Conservation (phyloP, 2,329 filamentous ascomycete genomes). For the Colletotrichum orchidophilum region DNA sequence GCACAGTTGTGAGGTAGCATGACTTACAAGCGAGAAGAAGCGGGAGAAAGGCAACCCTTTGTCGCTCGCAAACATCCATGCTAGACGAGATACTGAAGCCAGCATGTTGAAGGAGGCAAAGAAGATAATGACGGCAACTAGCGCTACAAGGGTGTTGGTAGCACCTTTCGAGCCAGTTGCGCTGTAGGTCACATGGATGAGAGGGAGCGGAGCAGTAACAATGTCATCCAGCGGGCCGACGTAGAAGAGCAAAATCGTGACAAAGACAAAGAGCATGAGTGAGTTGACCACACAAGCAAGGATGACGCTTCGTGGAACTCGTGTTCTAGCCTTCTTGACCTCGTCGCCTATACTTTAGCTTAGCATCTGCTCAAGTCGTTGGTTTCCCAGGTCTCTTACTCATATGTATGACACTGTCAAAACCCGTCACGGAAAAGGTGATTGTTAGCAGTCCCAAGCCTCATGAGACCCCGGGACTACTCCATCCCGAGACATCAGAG, state of each 20-base stretch:
- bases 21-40: not conserved
- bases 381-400: not conserved
- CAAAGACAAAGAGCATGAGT: not conserved
- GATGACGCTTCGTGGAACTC: not conserved
- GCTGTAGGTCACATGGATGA: not conserved
- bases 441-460: not conserved
- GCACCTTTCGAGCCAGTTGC: not conserved
- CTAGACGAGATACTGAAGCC: not conserved
- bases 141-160: not conserved
- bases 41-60: not conserved
- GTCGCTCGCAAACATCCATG: not conserved
- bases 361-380: not conserved
- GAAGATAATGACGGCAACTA: not conserved
- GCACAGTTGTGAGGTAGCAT: accelerated
- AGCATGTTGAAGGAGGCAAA: not conserved
- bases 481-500: not conserved
- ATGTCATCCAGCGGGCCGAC: not conserved
- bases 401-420: not conserved
- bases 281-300: not conserved
- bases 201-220: not conserved
- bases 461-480: not conserved
- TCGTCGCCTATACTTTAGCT: not conserved
- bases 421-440: not conserved
- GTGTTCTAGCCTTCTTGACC: not conserved
- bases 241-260: not conserved